phyloP scores from a whole-genome alignment of 768 basidiomycete species.

The Austroboletus festivus region DNA sequence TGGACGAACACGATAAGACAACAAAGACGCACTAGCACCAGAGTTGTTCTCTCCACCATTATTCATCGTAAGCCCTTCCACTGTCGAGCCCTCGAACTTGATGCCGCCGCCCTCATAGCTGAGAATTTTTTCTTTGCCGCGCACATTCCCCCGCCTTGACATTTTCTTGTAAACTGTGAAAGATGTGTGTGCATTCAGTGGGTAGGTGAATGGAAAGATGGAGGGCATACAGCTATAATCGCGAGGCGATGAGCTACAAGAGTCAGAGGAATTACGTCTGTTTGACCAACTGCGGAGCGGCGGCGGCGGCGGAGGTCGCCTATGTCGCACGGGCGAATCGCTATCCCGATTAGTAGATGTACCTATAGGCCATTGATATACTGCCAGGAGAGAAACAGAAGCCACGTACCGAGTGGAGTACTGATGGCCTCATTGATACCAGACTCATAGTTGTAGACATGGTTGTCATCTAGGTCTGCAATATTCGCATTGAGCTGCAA shows the following conservation, averaged over 20 bases:
- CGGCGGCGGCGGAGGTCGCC: constrained; percentile 4
- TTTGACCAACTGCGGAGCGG: not conserved
- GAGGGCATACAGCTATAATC: not conserved
- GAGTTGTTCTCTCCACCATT: not conserved
- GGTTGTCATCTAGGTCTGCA: not conserved
- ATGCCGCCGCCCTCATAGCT: constrained; percentile 3
- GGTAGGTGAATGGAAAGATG: not conserved
- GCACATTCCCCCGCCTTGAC: not conserved
- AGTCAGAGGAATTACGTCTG: not conserved
- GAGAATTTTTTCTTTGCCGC: not conserved
- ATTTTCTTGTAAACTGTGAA: rapidly evolving
- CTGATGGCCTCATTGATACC: not conserved
- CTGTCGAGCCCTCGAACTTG: not conserved
- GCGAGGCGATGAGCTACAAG: not conserved
- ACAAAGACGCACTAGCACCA: constrained; percentile 13
- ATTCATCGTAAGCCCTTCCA: constrained; percentile 10
- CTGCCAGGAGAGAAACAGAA: not conserved
- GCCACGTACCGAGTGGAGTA: constrained; percentile 4
- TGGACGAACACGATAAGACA: not conserved
- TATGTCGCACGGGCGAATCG: not conserved
- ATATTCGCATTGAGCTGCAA: not conserved
- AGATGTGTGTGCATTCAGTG: not conserved
- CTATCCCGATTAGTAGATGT: not conserved
- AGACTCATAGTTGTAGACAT: not conserved
- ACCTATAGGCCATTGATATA: constrained; percentile 1